A percentile compares a stretch with the other conserved stretches of the same genome.
These are phyloP conservation scores for Talaromyces sp. DNA, from an alignment of 2,329 filamentous ascomycete species.

Conservation along the genomic window DNA sequence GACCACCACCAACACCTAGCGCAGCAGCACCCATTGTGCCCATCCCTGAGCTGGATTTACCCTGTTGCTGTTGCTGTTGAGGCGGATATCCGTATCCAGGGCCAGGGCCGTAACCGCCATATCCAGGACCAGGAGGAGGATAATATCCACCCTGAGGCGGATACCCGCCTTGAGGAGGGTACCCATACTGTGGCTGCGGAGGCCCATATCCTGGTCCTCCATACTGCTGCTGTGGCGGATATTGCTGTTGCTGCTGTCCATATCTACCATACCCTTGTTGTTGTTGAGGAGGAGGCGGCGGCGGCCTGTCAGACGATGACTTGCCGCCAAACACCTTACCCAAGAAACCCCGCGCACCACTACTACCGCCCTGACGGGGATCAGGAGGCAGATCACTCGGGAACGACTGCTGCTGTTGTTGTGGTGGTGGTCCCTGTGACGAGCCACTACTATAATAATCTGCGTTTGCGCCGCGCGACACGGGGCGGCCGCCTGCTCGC, in stretches of 20 bases:
- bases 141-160: constrained; percentile 20
- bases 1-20: constrained; percentile 72
- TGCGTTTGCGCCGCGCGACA: constrained; percentile 36
- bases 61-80: constrained; percentile 26
- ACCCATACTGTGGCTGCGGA: constrained; percentile 4
- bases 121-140: constrained; percentile 19
- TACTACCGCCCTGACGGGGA: background rate
- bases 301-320: background rate
- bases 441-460: constrained; percentile 40
- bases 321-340: constrained; percentile 13
- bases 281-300: background rate
- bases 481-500: constrained; percentile 38
- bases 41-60: constrained; percentile 47
- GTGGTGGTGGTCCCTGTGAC: constrained; percentile 6
- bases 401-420: background rate
- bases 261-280: background rate
- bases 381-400: background rate
- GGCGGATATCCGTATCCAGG: constrained; percentile 33
- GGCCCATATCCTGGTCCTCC: background rate
- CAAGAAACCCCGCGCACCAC: constrained; percentile 10
- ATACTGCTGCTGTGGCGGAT: constrained; percentile 7
- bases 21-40: constrained; percentile 70
- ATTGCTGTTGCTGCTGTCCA: background rate
- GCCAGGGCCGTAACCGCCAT: background rate
- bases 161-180: constrained; percentile 5